Percentiles rank a stretch among this genome's conserved stretches.
Conservation (phyloP, 768 basidiomycete genomes). For the Ramaria sp. region DNA sequence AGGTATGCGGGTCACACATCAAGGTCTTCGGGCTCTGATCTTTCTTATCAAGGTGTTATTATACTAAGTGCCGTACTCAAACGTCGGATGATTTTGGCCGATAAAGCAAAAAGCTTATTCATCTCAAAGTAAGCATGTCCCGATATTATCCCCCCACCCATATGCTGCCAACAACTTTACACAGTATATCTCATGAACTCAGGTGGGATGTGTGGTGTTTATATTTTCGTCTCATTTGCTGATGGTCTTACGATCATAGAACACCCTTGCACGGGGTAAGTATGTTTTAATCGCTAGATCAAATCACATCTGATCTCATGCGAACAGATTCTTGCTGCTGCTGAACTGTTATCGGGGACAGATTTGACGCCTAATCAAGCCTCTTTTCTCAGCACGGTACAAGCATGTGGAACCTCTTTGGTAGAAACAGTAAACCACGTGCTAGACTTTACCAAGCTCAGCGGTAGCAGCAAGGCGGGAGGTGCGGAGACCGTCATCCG, state of each 20-base stretch:
- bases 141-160: neutral
- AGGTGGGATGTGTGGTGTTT: constrained; percentile 22
- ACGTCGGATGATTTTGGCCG: constrained; percentile 85
- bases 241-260: constrained; percentile 14
- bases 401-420: constrained; percentile 90
- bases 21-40: neutral
- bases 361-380: constrained; percentile 68
- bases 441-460: constrained; percentile 90
- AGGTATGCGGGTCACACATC: constrained; percentile 29
- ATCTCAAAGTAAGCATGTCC: constrained; percentile 65
- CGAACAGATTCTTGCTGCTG: constrained; percentile 73
- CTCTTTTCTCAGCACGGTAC: constrained; percentile 86
- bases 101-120: constrained; percentile 87
- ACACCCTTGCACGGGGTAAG: constrained; percentile 85
- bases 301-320: neutral
- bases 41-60: constrained; percentile 54
- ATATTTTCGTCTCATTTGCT: neutral
- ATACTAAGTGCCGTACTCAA: constrained; percentile 90
- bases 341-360: constrained; percentile 83
- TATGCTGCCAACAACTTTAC: neutral
- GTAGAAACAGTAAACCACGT: constrained; percentile 97
- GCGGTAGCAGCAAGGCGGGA: constrained; percentile 72
- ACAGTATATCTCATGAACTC: constrained; percentile 81
- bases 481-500: constrained; percentile 69
- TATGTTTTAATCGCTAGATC: constrained; percentile 9